Conservation (phyloP, 1,284 basidiomycete species). For the Testicularia cyperi region DNA sequence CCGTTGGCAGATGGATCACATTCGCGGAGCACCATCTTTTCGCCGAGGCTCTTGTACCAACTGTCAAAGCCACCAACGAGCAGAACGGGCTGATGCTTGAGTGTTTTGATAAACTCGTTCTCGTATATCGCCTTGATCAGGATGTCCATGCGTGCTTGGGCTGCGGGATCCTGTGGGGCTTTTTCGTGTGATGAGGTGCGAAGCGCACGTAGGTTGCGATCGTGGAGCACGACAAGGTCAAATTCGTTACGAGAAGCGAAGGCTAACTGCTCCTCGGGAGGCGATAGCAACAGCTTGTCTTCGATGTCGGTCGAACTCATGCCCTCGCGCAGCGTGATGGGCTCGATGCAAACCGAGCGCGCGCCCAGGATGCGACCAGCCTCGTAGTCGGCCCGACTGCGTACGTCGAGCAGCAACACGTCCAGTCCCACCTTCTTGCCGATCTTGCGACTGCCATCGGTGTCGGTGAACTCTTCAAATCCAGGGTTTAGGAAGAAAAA, state of each 20-base stretch:
- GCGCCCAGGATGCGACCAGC: constrained; percentile 71
- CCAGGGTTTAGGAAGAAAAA: constrained; percentile 53
- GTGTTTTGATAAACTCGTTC: constrained; percentile 51
- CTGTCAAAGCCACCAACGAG: constrained; percentile 81
- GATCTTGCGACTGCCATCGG: constrained; percentile 37
- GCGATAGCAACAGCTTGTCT: constrained; percentile 72
- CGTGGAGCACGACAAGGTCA: constrained; percentile 87
- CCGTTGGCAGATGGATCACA: too few species aligned
- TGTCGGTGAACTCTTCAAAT: constrained; percentile 47
- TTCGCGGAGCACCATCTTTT: constrained; percentile 62
- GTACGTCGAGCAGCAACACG: constrained; percentile 78
- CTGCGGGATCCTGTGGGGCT: constrained; percentile 23
- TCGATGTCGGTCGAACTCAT: constrained; percentile 75
- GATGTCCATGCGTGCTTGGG: constrained; percentile 31
- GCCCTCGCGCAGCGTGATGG: constrained; percentile 37
- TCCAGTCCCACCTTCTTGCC: constrained; percentile 36
- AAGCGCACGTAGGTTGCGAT: constrained; percentile 63
- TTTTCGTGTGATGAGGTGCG: constrained; percentile 11
- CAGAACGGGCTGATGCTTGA: constrained; percentile 78
- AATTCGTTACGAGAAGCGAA: constrained; percentile 82
- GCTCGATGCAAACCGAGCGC: constrained; percentile 79
- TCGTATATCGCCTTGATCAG: constrained; percentile 47
- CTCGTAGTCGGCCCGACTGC: constrained; percentile 75
- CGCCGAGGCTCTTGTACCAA: constrained; percentile 74
- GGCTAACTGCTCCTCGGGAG: constrained; percentile 70